phyloP scores from a whole-genome alignment of 352 stramenopile species.

The Phytophthora tubulina region DNA sequence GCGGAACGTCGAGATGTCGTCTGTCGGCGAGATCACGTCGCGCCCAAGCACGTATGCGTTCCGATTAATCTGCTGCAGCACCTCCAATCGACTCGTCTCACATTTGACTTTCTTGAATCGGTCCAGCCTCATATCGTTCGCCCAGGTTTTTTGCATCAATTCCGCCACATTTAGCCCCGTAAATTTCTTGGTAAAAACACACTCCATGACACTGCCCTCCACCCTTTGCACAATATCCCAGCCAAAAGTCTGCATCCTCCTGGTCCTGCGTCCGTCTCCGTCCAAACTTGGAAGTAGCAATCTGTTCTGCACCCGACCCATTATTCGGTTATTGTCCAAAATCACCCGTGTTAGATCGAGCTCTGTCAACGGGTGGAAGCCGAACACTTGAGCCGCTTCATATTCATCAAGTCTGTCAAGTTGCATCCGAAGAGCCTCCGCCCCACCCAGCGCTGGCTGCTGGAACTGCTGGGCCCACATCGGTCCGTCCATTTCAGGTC shows the following conservation, averaged over 20 bases:
- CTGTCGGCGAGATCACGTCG: constrained; percentile 50
- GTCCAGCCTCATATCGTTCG: constrained; percentile 50
- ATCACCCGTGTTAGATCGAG: constrained; percentile 48
- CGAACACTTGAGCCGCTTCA: constrained; percentile 49
- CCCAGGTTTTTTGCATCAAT: constrained; percentile 55
- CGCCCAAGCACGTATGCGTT: constrained; percentile 55
- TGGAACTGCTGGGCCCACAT: constrained; percentile 38
- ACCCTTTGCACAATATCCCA: constrained; percentile 52
- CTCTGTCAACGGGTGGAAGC: constrained; percentile 49
- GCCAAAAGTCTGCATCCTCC: constrained; percentile 46
- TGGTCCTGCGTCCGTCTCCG: constrained; percentile 2
- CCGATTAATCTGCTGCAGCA: constrained; percentile 49
- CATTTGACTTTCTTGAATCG: constrained; percentile 58
- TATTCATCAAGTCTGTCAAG: constrained; percentile 42
- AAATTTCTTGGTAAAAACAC: constrained; percentile 59
- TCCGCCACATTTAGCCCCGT: constrained; percentile 36
- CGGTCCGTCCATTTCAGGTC: constrained; percentile 25
- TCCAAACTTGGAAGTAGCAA: constrained; percentile 32
- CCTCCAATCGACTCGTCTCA: constrained; percentile 52
- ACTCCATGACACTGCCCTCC: constrained; percentile 50
- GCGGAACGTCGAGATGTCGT: constrained; percentile 46
- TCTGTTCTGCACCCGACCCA: constrained; percentile 44
- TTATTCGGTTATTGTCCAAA: constrained; percentile 44
- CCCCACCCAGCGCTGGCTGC: constrained; percentile 24
- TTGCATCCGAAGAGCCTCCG: constrained; percentile 36